phyloP scores from a whole-genome alignment of 352 stramenopile species.

The Globisporangium nunn region DNA sequence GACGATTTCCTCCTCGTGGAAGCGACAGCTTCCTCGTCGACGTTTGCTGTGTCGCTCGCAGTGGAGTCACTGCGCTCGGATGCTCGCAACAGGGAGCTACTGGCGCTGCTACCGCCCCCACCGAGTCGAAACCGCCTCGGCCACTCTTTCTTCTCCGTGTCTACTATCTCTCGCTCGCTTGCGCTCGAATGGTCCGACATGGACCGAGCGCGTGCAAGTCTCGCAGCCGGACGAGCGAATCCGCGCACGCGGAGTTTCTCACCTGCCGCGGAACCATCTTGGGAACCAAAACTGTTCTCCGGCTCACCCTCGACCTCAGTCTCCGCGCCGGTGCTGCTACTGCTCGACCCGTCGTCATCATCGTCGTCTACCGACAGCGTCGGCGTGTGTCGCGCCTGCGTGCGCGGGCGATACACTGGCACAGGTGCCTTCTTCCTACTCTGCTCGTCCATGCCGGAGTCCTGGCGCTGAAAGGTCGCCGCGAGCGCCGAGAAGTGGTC shows the following conservation, averaged over 20 bases:
- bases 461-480: constrained; percentile 33
- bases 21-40: background rate
- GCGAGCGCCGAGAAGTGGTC: constrained; percentile 43
- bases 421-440: constrained; percentile 12
- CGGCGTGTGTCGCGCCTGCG: constrained; percentile 24
- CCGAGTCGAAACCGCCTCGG: constrained; percentile 18
- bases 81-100: background rate
- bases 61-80: constrained; percentile 5
- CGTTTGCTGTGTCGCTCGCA: constrained; percentile 2
- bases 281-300: constrained; percentile 14
- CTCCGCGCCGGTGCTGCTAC: constrained; percentile 47
- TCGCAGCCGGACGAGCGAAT: constrained; percentile 4
- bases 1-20: background rate
- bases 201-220: constrained; percentile 1
- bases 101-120: background rate
- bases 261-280: background rate
- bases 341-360: background rate
- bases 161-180: constrained; percentile 4
- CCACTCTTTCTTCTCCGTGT: constrained; percentile 3
- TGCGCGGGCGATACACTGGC: constrained; percentile 36
- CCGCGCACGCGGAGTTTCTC: background rate
- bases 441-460: constrained; percentile 10
- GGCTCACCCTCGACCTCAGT: constrained; percentile 60
- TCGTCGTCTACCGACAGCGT: constrained; percentile 19
- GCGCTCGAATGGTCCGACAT: constrained; percentile 16